A percentile compares a stretch with the other conserved stretches of the same genome.
Evolutionary conservation across 1,139 yeast genomes (phyloP).

Genomic region (Candida sp.): DNA sequence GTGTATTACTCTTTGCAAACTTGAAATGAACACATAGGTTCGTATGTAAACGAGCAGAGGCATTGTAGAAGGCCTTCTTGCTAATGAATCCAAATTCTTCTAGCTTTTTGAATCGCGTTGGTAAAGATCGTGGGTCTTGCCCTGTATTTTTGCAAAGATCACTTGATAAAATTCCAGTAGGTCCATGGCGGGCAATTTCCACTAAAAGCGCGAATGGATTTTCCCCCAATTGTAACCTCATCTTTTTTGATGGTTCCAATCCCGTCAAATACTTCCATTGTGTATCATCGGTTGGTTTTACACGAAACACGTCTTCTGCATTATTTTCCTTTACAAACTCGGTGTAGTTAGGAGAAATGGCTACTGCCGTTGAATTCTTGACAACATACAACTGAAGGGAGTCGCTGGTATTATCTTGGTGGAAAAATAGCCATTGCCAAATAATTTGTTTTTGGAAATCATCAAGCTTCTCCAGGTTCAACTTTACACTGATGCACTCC

Average conservation of each 20-base stretch:
- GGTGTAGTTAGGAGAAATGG: slow-evolving; percentile 17
- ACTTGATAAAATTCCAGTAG: slow-evolving; percentile 55
- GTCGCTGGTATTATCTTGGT: slow-evolving; percentile 13
- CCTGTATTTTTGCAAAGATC: slow-evolving; percentile 53
- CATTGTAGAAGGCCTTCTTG: slow-evolving; percentile 36
- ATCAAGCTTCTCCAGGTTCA: slow-evolving; percentile 21
- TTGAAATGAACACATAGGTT: slow-evolving; percentile 44
- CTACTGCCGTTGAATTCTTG: slow-evolving; percentile 12
- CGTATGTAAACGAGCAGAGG: slow-evolving; percentile 47
- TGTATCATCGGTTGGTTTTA: slow-evolving; percentile 34
- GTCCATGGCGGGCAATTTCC: slow-evolving; percentile 53
- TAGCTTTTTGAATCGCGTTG: slow-evolving; percentile 56
- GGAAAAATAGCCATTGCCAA: slow-evolving; percentile 40
- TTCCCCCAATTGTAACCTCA: slow-evolving; percentile 34
- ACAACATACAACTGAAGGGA: slow-evolving; percentile 16
- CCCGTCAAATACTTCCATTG: slow-evolving; percentile 44
- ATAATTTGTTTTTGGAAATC: slow-evolving; percentile 32
- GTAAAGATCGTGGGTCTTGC: slow-evolving; percentile 72
- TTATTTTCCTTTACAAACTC: slow-evolving; percentile 16
- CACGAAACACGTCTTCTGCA: slow-evolving; percentile 14
- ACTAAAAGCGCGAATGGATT: slow-evolving; percentile 39
- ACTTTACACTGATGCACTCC: slow-evolving; percentile 18
- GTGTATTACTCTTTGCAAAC: slow-evolving; percentile 21
- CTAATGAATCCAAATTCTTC: slow-evolving; percentile 47
- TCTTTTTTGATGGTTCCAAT: slow-evolving; percentile 27